Conservation (phyloP, 2,329 filamentous ascomycete species). For the Trichophyton simii region DNA sequence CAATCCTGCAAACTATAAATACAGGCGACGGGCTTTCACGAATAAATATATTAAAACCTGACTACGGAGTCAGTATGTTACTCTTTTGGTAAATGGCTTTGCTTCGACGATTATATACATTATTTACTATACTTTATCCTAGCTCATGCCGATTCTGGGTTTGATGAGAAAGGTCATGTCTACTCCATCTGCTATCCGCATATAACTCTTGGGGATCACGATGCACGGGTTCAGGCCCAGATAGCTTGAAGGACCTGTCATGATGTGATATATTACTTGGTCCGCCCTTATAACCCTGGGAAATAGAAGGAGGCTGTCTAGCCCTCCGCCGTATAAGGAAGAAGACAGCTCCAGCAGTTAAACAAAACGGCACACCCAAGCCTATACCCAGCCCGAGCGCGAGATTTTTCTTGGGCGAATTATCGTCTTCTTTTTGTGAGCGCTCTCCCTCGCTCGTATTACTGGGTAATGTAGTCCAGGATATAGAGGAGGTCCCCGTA, state of each 20-base stretch:
- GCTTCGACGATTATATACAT: neutral
- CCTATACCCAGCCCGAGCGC: neutral
- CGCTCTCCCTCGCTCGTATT: neutral
- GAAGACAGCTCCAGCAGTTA: neutral
- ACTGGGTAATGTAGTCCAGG: neutral
- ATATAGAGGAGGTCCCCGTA: constrained; percentile 17
- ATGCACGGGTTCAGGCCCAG: neutral
- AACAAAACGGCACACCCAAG: neutral
- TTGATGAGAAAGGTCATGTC: neutral
- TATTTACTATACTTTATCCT: neutral
- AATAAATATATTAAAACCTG: too few species aligned
- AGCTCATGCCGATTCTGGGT: neutral
- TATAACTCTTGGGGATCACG: neutral
- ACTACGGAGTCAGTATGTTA: neutral
- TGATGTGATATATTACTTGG: neutral
- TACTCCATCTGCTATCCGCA: neutral
- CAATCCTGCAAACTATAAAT: too few species aligned
- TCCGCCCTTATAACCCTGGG: neutral
- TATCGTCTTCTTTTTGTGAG: neutral
- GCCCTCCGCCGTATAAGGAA: neutral
- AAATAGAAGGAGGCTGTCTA: neutral
- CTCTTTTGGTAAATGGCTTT: neutral
- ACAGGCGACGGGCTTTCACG: too few species aligned
- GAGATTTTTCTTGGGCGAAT: neutral
- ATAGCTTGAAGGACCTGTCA: neutral